Conservation (phyloP, 371 early-diverging fungal species). For the Mucor sp. region DNA sequence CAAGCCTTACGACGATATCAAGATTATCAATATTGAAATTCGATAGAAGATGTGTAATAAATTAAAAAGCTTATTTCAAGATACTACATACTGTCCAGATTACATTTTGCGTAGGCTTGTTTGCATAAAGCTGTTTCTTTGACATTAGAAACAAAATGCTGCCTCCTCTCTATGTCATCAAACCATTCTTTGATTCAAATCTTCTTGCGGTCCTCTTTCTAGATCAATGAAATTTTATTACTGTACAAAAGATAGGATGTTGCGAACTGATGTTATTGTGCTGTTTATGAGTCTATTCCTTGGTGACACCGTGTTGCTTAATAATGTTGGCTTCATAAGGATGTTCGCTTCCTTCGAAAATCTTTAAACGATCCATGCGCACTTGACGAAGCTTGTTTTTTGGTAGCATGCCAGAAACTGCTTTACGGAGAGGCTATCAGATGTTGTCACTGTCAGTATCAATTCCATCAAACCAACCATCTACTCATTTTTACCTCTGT, state of each 20-base stretch:
- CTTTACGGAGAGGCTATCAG: constrained; percentile 79
- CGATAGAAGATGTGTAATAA: constrained; percentile 36
- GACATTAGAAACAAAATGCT: too few species aligned
- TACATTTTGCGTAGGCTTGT: too few species aligned
- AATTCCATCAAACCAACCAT: background rate
- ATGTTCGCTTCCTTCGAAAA: constrained; percentile 91
- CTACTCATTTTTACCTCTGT: constrained; percentile 58
- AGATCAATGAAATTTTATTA: background rate
- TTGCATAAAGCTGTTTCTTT: background rate
- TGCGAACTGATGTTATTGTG: background rate
- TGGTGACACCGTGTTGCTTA: constrained; percentile 73
- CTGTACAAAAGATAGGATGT: constrained; percentile 1
- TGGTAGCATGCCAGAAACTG: constrained; percentile 96
- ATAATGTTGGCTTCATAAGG: constrained; percentile 90
- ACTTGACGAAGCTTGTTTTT: constrained; percentile 88
- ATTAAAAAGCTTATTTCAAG: background rate
- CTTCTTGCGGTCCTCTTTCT: background rate
- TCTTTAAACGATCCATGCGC: constrained; percentile 77
- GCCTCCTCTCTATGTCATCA: too few species aligned
- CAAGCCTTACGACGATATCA: constrained; percentile 77
- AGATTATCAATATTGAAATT: constrained; percentile 71
- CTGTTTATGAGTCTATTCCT: constrained; percentile 20
- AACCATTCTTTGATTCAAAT: background rate
- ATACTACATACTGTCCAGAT: background rate
- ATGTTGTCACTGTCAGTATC: background rate